Evolutionary conservation across 331 rosid species (phyloP).

Genomic region (Pyrus hybrid): DNA sequence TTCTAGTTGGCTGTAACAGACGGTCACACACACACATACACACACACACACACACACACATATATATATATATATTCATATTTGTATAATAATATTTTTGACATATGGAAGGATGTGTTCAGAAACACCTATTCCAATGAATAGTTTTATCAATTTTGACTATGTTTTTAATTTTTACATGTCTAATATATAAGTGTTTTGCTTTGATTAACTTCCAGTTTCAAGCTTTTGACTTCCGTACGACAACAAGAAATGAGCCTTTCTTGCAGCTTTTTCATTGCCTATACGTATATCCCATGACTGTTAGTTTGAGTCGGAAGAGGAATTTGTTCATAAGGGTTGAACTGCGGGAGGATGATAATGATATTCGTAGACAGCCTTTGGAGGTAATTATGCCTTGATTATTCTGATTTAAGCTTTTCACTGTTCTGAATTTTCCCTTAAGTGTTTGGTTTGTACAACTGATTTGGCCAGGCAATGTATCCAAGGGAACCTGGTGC

Average conservation of each 20-base stretch:
- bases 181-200: slow-evolving; percentile 7
- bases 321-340: slow-evolving; percentile 82
- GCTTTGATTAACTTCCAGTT: slow-evolving; percentile 53
- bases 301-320: slow-evolving; percentile 94
- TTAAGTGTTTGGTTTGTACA: slow-evolving; percentile 13
- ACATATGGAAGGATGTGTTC: background rate
- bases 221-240: slow-evolving; percentile 98
- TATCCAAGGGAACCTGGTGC: slow-evolving; percentile 73
- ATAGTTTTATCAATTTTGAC: background rate
- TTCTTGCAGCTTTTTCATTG: slow-evolving; percentile 98
- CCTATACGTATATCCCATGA: slow-evolving; percentile 85
- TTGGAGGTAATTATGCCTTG: slow-evolving; percentile 57
- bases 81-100: background rate
- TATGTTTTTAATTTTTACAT: background rate
- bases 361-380: slow-evolving; percentile 79
- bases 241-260: slow-evolving; percentile 89
- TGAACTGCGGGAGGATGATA: slow-evolving; percentile 91
- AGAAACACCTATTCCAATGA: background rate
- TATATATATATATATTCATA: background rate
- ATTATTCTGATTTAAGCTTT: slow-evolving; percentile 3
- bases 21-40: too few relatives aligned
- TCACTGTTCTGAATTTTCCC: slow-evolving; percentile 2
- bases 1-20: background rate
- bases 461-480: slow-evolving; percentile 54
- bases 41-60: background rate